Base-by-base conservation (phyloP, 805 yeast genomes). In the Hanseniaspora guilliermondii region DNA sequence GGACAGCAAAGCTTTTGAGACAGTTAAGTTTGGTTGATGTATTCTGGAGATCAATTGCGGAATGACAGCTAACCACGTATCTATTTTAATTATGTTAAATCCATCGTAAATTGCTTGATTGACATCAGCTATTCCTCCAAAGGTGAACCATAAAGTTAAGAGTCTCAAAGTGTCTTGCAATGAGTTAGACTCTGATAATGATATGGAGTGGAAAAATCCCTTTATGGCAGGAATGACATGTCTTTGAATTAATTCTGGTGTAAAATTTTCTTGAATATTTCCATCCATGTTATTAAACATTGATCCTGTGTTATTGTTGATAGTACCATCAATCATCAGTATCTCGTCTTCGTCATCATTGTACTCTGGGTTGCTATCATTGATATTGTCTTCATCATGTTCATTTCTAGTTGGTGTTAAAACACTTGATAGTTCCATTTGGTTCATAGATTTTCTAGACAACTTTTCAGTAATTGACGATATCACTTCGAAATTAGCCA, bases 21-120 rank as follows among this genome's bases (percentile, higher is more conserved):
- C 96, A 22, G 78, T 76, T 49, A 83, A 85, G 63, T 91, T 85
- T 0, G 96, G 96, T 65, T 93, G 97, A 65, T 94, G 97, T 60
- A 93, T 91, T 58, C 97, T 85, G 0, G 98, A 88, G 59, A 93
- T 91, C 61, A 93, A 73, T 68, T 93, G 99, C 0, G 99, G 97
- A 42, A 93, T 76, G 35, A 93, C 97, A 61, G 89, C 94, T 33
- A 93, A 71, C 98, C 98, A 94, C 1, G 86, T 86, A 61, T 89
- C 97, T 53, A 89, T 79, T 60, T 83, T 83, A 17, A 93, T 88
- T 81, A 87, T 79, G 58, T 80, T 78, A 62, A 91, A 87, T 0
- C 99, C 98, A 62, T 87, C 95, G 42, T 79, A 76, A 77, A 93
- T 83, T 0, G 97, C 95, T 56, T 77, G 82, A 0, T 96, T 85